Base-by-base conservation (phyloP, 163 green algal genomes). In the Chloromonas sp. region DNA sequence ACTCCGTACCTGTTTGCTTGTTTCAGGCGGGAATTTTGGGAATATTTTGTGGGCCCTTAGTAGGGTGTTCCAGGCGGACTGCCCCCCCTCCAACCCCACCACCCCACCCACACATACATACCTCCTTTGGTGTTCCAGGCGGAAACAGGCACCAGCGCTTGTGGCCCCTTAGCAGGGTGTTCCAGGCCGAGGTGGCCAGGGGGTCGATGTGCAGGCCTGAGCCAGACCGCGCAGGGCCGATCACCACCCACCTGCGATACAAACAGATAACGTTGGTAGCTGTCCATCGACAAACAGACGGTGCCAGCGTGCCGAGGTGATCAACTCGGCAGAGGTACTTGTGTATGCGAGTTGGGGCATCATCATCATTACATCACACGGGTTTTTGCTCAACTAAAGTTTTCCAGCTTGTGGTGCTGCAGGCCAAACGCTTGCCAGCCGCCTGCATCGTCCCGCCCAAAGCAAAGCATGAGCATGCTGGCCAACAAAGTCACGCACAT, bases 81-180 rank as follows among this genome's bases (percentile, higher is more conserved):
- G 36, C 36, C 36, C 36, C 36, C 36, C 36, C 36, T 36, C 36
- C 36, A 36, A 36, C 36, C 36, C 36, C 36, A 36, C 36, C 36
- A 36, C 36, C 36, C 36, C 36, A 36, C 36, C 36, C 36, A 36
- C 57, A 58, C 36, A 1, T 70, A 15, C 90, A 15, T 70, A 89
- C 84, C 84, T 91, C 82, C 14, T 85, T 88, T 0, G 88, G 89
- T 3, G 91, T 94, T 58, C 87, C 91, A 1, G 95, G 95, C 1
- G 95, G 95, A 84, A 96, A 98, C 61, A 98, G 92, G 36, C 88
- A 95, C 95, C 96, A 98, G 57, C 96, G 93, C 92, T 98, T 98
- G 90, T 92, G 93, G 13, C 95, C 95, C 62, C 81, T 8, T 70
- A 97, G 79, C 81, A 98, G 88, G 1, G 94, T 90, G 82, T 98